phyloP scores from a whole-genome alignment of 768 basidiomycete species.

The Chlorophyllum brunneum region DNA sequence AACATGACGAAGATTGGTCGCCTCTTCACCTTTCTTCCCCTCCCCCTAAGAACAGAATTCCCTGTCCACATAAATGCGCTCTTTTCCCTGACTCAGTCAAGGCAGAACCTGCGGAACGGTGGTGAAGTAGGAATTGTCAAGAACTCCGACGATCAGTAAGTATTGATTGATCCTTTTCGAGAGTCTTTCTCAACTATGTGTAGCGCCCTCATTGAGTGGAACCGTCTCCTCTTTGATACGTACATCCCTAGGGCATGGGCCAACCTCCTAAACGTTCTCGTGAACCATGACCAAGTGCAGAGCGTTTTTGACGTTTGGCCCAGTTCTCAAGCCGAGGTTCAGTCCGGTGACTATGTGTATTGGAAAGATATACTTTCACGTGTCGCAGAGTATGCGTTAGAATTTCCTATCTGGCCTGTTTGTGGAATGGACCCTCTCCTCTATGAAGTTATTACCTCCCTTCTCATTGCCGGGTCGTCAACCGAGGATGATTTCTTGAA shows the following conservation, averaged over 20 bases:
- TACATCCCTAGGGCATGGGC: conserved; percentile 46
- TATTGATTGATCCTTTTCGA: background rate
- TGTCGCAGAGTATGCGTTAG: conserved; percentile 25
- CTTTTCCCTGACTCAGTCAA: conserved; percentile 41
- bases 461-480: conserved; percentile 24
- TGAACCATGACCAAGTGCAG: conserved; percentile 16
- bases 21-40: conserved; percentile 46
- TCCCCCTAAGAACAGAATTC: conserved; percentile 43
- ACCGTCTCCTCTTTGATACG: conserved; percentile 37
- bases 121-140: conserved; percentile 34
- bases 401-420: conserved; percentile 32
- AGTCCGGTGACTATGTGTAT: conserved; percentile 37
- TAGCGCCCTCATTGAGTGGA: conserved; percentile 47
- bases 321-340: conserved; percentile 22
- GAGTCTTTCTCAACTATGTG: background rate
- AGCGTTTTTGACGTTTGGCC: conserved; percentile 41
- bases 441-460: conserved; percentile 3
- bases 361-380: conserved; percentile 30
- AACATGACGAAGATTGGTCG: conserved; percentile 25
- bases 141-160: conserved; percentile 39
- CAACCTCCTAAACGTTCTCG: conserved; percentile 27
- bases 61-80: conserved; percentile 42
- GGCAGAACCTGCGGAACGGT: conserved; percentile 41
- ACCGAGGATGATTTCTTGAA: conserved; percentile 20
- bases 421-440: conserved; percentile 11